phyloP scores from a whole-genome alignment of 345 rosid species.

The rapeseed (Brassica napus) region DNA sequence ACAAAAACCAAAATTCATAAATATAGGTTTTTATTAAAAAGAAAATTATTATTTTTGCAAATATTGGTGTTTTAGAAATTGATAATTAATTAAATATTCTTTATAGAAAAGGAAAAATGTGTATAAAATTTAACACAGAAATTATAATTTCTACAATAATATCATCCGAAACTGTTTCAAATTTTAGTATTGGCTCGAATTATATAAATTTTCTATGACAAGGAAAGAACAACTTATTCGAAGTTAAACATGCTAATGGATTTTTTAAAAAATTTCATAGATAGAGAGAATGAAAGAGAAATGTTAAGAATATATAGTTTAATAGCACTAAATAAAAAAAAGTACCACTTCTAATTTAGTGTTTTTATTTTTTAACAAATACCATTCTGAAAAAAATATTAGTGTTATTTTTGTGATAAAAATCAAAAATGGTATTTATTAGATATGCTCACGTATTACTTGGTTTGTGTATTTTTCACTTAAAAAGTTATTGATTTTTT shows the following conservation, averaged over 20 bases:
- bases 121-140: neutral
- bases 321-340: too few relatives aligned
- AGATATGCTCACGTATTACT: neutral
- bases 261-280: neutral
- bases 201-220: neutral
- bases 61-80: neutral
- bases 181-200: neutral
- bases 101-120: neutral
- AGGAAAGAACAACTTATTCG: neutral
- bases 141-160: neutral
- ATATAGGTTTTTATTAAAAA: neutral
- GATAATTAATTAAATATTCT: neutral
- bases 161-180: neutral
- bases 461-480: neutral
- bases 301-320: neutral
- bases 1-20: neutral
- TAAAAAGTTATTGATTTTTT: too few relatives aligned
- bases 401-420: too few relatives aligned
- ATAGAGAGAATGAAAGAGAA: neutral
- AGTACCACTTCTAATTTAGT: too few relatives aligned
- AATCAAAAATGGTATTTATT: neutral
- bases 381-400: neutral
- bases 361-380: neutral
- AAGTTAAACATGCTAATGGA: neutral
- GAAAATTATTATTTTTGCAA: neutral